These are phyloP conservation scores for Hansenula lynferdii DNA, from an alignment of 1,139 yeast genomes.

Conservation along the genomic window DNA sequence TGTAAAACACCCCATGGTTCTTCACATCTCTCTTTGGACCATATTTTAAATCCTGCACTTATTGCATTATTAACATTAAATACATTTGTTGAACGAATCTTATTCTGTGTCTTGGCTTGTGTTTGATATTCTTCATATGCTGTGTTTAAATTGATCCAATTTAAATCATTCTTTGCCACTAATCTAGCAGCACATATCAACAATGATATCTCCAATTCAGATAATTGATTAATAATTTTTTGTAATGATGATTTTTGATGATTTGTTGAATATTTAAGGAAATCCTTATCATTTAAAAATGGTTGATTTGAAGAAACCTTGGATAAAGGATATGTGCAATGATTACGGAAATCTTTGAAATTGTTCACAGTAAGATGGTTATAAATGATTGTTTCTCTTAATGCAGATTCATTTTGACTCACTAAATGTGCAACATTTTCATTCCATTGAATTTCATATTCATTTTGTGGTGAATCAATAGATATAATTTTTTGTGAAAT, in stretches of 20 bases:
- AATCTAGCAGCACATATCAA: conserved; percentile 74
- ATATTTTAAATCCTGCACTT: conserved; percentile 31
- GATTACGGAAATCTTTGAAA: conserved; percentile 48
- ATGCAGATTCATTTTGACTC: conserved; percentile 22
- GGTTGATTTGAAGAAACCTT: conserved; percentile 27
- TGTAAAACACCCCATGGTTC: conserved; percentile 52
- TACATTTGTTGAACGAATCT: conserved; percentile 36
- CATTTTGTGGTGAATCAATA: conserved; percentile 19
- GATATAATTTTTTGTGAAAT: conserved; percentile 29
- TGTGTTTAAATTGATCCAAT: conserved; percentile 63
- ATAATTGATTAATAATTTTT: conserved; percentile 38
- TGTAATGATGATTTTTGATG: conserved; percentile 21
- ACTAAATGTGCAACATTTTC: conserved; percentile 31
- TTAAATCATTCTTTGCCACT: conserved; percentile 52
- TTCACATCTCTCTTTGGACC: conserved; percentile 44
- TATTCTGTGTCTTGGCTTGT: conserved; percentile 44
- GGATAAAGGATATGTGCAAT: conserved; percentile 43
- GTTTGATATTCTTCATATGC: conserved; percentile 72
- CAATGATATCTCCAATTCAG: conserved; percentile 65
- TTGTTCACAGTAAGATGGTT: conserved; percentile 61
- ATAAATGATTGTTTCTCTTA: conserved; percentile 34
- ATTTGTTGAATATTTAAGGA: conserved; percentile 26
- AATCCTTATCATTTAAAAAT: conserved; percentile 30
- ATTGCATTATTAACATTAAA: conserved; percentile 26
- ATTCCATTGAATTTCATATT: conserved; percentile 48